Conservation (phyloP, 148 eudicot species). For the Persicaria tinctoria region DNA sequence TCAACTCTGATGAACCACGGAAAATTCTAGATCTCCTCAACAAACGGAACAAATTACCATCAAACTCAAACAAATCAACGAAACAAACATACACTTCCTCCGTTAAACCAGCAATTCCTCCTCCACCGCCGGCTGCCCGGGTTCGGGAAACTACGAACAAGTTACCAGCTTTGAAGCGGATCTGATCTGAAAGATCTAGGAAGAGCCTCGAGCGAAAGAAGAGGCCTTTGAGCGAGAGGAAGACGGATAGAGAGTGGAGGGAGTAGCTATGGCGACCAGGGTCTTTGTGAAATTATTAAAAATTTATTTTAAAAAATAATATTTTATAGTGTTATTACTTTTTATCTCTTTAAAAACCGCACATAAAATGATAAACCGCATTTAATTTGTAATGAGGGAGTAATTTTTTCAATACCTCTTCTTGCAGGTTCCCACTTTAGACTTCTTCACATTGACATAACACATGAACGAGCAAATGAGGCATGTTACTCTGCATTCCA, state of each 20-base stretch:
- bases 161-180: neutral
- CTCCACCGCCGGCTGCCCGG: neutral
- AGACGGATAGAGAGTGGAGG: neutral
- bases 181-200: neutral
- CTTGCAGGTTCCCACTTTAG: no score
- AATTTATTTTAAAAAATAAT: no score
- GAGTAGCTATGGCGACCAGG: neutral
- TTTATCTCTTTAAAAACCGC: no score
- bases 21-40: constrained; percentile 26
- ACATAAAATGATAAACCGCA: no score
- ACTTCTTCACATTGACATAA: no score
- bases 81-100: neutral
- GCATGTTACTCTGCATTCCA: no score
- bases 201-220: neutral
- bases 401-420: no score
- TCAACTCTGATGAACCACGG: neutral
- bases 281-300: neutral
- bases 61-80: constrained; percentile 5
- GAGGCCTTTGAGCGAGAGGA: no score
- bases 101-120: neutral
- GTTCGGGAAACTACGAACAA: neutral
- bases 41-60: constrained; percentile 25
- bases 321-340: no score
- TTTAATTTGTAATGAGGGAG: no score
- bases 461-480: no score